Conservation (phyloP, 257 asterid genomes). For the Fraxinus anomala region DNA sequence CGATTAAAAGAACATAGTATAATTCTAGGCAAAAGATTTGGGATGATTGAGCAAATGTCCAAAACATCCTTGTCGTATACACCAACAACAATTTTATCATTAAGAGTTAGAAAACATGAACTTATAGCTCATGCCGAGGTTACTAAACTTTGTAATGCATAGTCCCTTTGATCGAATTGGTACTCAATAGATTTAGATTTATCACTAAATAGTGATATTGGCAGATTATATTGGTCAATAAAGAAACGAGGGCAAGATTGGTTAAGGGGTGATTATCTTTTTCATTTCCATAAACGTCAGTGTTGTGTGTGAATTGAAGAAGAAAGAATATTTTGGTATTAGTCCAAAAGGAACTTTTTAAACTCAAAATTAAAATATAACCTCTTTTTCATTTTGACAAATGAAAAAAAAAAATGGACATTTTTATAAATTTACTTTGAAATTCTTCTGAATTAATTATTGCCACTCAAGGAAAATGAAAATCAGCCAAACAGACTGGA, state of each 20-base stretch:
- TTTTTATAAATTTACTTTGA: neutral
- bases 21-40: neutral
- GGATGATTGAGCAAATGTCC: neutral
- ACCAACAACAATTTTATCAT: neutral
- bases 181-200: neutral
- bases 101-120: too few species aligned
- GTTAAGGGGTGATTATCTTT: neutral
- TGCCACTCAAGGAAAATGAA: neutral
- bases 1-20: neutral
- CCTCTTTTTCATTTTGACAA: neutral
- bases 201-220: neutral
- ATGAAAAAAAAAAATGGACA: neutral
- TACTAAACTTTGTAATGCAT: neutral
- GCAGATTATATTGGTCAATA: too few species aligned
- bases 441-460: neutral
- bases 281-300: neutral
- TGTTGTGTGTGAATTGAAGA: neutral
- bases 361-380: too few species aligned
- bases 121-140: neutral
- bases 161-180: neutral
- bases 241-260: neutral
- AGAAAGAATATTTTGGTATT: neutral
- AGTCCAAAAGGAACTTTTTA: neutral
- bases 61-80: neutral
- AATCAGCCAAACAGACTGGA: constrained; percentile 23